phyloP scores from a whole-genome alignment of 2,329 filamentous ascomycete species.

The Fusarium sacchari region DNA sequence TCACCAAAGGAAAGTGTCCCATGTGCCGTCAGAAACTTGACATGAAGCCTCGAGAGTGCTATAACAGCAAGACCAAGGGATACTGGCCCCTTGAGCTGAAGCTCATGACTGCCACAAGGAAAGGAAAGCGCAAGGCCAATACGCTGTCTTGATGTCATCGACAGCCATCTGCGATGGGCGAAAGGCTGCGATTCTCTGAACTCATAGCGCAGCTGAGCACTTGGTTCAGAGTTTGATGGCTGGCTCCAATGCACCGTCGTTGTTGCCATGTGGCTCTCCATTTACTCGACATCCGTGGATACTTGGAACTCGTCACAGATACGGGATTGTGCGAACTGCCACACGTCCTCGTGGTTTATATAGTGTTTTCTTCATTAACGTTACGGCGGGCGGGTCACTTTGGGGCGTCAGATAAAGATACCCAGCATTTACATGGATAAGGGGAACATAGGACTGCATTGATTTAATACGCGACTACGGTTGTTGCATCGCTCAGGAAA shows the following conservation, averaged over 20 bases:
- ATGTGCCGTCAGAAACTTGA: constrained; percentile 71
- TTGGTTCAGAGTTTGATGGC: background rate
- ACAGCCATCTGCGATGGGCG: background rate
- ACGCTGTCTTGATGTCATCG: constrained; percentile 38
- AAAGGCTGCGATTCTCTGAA: background rate
- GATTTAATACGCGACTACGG: constrained; percentile 21
- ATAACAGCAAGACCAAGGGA: constrained; percentile 60
- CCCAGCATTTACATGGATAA: constrained; percentile 45
- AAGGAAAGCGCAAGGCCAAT: constrained; percentile 57
- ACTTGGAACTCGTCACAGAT: background rate
- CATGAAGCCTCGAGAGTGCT: constrained; percentile 53
- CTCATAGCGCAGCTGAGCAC: background rate
- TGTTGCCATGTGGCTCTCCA: constrained; percentile 1
- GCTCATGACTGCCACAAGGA: constrained; percentile 65
- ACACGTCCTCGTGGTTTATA: background rate
- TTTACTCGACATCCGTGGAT: background rate
- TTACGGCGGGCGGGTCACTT: constrained; percentile 12
- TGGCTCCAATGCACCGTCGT: background rate
- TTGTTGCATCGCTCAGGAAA: constrained; percentile 18
- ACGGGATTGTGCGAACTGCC: background rate
- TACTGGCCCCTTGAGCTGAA: constrained; percentile 71
- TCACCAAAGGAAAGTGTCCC: constrained; percentile 67
- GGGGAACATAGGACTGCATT: constrained; percentile 27
- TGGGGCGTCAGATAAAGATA: constrained; percentile 37
- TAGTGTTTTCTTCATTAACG: constrained; percentile 20